Conservation (phyloP, 225 moss, liverwort and hornwort genomes). For the Climacium dendroides region DNA sequence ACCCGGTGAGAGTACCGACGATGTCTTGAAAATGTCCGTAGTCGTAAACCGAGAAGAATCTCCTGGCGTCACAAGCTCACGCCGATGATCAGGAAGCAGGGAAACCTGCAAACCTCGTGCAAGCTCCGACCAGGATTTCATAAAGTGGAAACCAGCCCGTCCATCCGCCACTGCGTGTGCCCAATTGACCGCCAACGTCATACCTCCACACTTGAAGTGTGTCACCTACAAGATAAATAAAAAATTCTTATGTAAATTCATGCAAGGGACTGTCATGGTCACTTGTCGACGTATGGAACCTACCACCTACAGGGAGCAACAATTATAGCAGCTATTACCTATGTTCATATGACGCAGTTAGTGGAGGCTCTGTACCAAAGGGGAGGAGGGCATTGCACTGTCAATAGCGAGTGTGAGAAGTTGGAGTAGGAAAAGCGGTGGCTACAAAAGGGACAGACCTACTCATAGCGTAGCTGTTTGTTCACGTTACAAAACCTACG, state of each 20-base stretch:
- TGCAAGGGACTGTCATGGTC: neutral
- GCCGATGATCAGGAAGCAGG: neutral
- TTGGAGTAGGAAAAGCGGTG: neutral
- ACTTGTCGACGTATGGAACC: neutral
- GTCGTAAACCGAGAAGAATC: neutral
- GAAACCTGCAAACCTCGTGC: constrained; percentile 11
- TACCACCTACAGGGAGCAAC: neutral
- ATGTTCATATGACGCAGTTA: neutral
- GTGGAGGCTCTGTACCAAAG: neutral
- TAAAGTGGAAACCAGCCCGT: constrained; percentile 21
- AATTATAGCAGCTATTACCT: neutral
- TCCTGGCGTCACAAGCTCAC: neutral
- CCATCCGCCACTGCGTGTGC: constrained; percentile 23
- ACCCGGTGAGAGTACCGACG: neutral
- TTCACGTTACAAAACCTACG: neutral
- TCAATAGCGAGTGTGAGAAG: neutral
- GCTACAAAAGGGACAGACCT: neutral
- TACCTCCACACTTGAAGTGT: constrained; percentile 20
- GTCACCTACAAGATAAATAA: neutral
- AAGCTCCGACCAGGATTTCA: constrained; percentile 32
- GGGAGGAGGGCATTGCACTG: neutral
- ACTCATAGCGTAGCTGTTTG: neutral
- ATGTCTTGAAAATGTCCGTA: neutral
- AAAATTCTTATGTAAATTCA: neutral
- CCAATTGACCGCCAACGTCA: constrained; percentile 21